Percentiles rank a stretch among this genome's conserved stretches.
These are phyloP conservation scores for Monilinia fructicola DNA, from an alignment of 2,329 filamentous ascomycete genomes.

Conservation along the genomic window DNA sequence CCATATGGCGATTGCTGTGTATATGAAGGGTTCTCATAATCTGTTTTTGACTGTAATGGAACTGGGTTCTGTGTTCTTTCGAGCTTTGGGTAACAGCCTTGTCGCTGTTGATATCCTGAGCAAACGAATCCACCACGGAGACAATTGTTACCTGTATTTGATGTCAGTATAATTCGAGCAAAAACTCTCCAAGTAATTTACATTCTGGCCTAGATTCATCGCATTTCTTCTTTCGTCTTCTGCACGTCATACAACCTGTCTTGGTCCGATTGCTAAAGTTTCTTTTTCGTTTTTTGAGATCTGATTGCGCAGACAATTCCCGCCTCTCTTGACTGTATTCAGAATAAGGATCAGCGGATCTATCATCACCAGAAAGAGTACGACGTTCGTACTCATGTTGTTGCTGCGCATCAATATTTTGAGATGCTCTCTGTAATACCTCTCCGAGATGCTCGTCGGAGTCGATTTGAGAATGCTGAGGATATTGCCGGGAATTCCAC, in stretches of 20 bases:
- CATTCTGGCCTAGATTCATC: slow-evolving; percentile 92
- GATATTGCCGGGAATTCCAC: slow-evolving; percentile 38
- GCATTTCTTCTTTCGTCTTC: slow-evolving; percentile 94
- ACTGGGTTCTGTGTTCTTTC: slow-evolving; percentile 67
- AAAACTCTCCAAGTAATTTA: slow-evolving; percentile 50
- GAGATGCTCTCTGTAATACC: slow-evolving; percentile 51
- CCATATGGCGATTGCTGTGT: slow-evolving; percentile 59
- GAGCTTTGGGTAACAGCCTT: slow-evolving; percentile 72
- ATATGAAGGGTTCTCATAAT: slow-evolving; percentile 51
- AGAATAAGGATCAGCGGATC: slow-evolving; percentile 42
- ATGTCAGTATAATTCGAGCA: slow-evolving; percentile 11
- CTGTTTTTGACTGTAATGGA: slow-evolving; percentile 81
- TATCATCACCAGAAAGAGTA: slow-evolving; percentile 43
- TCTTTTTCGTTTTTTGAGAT: slow-evolving; percentile 69
- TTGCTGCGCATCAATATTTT: slow-evolving; percentile 42
- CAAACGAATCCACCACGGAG: slow-evolving; percentile 86
- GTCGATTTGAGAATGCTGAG: slow-evolving; percentile 48
- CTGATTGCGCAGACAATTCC: slow-evolving; percentile 50
- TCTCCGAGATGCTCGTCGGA: slow-evolving; percentile 54
- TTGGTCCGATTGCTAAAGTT: slow-evolving; percentile 96
- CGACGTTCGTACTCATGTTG: slow-evolving; percentile 42
- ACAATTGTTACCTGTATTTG: slow-evolving; percentile 74
- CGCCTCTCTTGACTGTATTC: slow-evolving; percentile 40
- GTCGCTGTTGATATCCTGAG: slow-evolving; percentile 79
- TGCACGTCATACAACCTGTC: slow-evolving; percentile 90